Conservation (phyloP, 148 eudicot genomes). For the Camellia japonica region DNA sequence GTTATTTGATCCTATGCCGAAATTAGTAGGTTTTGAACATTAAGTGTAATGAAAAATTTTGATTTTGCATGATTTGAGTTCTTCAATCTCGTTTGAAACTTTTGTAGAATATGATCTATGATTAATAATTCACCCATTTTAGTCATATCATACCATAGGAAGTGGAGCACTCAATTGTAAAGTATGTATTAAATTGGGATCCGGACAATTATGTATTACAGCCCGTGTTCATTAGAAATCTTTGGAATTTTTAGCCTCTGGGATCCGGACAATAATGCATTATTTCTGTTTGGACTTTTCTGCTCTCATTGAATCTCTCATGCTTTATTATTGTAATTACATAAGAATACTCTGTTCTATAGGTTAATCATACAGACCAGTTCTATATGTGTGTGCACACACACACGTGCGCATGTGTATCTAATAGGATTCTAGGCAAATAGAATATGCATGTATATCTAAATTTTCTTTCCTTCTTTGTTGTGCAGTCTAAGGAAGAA, state of each 20-base stretch:
- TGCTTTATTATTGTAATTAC: neutral
- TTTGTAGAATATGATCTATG: neutral
- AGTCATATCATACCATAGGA: neutral
- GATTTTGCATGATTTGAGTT: neutral
- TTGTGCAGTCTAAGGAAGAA: slow-evolving; percentile 73
- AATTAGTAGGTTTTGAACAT: neutral
- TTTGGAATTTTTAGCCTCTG: neutral
- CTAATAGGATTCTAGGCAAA: neutral
- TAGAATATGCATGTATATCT: neutral
- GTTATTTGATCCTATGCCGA: neutral
- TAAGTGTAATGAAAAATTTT: neutral
- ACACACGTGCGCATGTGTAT: neutral
- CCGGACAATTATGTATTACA: neutral
- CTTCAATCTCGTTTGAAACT: neutral
- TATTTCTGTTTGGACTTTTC: neutral
- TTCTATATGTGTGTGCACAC: neutral
- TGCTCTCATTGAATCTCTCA: neutral
- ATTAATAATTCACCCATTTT: neutral
- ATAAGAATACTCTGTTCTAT: neutral
- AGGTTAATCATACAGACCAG: neutral
- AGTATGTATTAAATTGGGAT: neutral
- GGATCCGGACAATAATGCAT: neutral
- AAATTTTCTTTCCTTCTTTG: neutral
- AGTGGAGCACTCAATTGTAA: neutral
- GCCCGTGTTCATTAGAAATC: neutral